phyloP scores from a whole-genome alignment of 2,329 filamentous ascomycete species.

The Microdochium bolleyi region DNA sequence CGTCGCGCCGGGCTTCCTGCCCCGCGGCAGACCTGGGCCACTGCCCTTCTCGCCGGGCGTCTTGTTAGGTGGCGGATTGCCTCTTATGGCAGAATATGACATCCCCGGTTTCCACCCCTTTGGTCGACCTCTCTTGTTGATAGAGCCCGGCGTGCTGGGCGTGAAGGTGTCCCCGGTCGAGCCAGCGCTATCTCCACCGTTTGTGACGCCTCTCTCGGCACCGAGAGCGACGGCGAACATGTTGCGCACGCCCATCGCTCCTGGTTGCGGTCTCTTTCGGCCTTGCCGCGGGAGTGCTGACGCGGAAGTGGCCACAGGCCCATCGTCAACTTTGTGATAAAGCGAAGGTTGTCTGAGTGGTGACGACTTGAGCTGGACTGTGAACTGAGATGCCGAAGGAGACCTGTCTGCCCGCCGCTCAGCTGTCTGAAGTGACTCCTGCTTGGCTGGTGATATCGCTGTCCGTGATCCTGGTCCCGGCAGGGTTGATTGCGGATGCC shows the following conservation, averaged over 20 bases:
- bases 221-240: not conserved
- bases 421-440: not conserved
- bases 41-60: slow-evolving; percentile 5
- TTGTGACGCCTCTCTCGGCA: not conserved
- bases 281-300: not conserved
- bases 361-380: not conserved
- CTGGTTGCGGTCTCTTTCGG: not conserved
- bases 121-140: slow-evolving; percentile 34
- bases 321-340: not conserved
- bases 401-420: not conserved
- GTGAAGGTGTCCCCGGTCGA: not conserved
- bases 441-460: not conserved
- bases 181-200: not conserved
- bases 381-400: not conserved
- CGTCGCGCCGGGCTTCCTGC: slow-evolving; percentile 31
- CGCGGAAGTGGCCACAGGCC: not conserved
- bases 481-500: too few species aligned
- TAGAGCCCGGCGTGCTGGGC: slow-evolving; percentile 4
- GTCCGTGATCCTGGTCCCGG: too few species aligned
- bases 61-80: slow-evolving; percentile 16
- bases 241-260: not conserved
- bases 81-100: slow-evolving; percentile 16
- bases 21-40: slow-evolving; percentile 21
- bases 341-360: not conserved
- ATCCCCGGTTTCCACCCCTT: slow-evolving; percentile 34